Evolutionary conservation across 495 filamentous ascomycete species (phyloP).

Genomic region (Neurospora hispaniola): DNA sequence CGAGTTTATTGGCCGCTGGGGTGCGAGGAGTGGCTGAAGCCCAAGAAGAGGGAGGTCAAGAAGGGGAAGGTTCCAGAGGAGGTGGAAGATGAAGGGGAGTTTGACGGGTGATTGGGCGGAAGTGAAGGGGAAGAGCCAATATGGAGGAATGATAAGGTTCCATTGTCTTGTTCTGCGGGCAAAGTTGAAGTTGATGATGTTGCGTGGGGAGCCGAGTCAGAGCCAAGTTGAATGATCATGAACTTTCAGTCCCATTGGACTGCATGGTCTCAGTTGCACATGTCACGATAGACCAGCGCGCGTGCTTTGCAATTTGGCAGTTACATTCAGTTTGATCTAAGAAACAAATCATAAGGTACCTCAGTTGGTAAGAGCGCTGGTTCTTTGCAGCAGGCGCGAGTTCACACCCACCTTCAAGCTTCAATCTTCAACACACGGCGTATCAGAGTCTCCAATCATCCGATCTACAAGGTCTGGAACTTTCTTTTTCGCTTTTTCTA

Average conservation of each 20-base stretch:
- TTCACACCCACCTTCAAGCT: not conserved
- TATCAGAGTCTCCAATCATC: not conserved
- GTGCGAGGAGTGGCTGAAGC: slow-evolving; percentile 84
- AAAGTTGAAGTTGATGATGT: too few species aligned
- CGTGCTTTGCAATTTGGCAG: not conserved
- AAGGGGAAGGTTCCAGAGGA: slow-evolving; percentile 21
- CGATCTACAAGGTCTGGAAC: not conserved
- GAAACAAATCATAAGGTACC: not conserved
- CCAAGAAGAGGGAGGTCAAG: slow-evolving; percentile 59
- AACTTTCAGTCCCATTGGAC: not conserved
- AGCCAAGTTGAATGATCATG: not conserved
- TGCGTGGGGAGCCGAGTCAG: too few species aligned
- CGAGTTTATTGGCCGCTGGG: slow-evolving; percentile 88
- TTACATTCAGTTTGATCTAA: not conserved
- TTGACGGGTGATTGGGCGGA: not conserved
- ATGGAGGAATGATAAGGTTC: not conserved
- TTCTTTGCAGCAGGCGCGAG: too few species aligned
- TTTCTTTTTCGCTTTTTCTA: not conserved
- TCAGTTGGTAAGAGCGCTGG: too few species aligned
- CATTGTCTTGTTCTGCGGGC: too few species aligned
- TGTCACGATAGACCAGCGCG: not conserved
- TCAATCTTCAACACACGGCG: not conserved
- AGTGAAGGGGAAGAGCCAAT: not conserved
- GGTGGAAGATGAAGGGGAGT: slow-evolving; percentile 4
- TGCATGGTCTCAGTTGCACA: not conserved